Evolutionary conservation across 1,284 basidiomycete species (phyloP).

Genomic region (Anthracocystis walkeri): DNA sequence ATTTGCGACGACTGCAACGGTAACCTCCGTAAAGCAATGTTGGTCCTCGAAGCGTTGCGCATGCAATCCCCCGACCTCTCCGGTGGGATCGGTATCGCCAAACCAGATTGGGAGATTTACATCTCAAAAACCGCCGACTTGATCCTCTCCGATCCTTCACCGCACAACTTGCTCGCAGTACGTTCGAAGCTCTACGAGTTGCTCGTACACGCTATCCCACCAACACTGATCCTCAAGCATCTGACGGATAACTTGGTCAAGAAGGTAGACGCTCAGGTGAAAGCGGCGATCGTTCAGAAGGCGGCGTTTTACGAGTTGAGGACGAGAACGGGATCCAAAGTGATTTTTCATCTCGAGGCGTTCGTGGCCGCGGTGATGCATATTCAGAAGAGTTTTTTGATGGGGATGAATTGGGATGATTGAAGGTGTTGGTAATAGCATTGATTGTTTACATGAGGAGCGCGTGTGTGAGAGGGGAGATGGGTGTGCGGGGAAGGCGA

Average conservation of each 20-base stretch:
- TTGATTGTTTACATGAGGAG: background rate
- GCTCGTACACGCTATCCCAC: conserved; percentile 97
- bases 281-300: conserved; percentile 61
- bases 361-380: conserved; percentile 68
- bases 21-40: conserved; percentile 92
- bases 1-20: conserved; percentile 86
- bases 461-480: background rate
- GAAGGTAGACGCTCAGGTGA: conserved; percentile 77
- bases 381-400: conserved; percentile 63
- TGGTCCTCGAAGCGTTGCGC: conserved; percentile 93
- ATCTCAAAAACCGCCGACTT: conserved; percentile 91
- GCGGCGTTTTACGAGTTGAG: conserved; percentile 82
- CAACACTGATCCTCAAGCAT: conserved; percentile 73
- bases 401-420: conserved; percentile 57
- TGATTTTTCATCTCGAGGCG: conserved; percentile 68
- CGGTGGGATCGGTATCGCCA: conserved; percentile 80
- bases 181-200: conserved; percentile 94
- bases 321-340: conserved; percentile 61
- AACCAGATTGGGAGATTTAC: conserved; percentile 99
- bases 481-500: no score
- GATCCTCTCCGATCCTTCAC: conserved; percentile 93
- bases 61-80: conserved; percentile 73
- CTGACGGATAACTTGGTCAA: conserved; percentile 83
- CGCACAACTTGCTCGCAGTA: conserved; percentile 89
- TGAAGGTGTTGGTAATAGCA: conserved; percentile 5